Evolutionary conservation across 2,329 filamentous ascomycete genomes (phyloP).

Genomic region (Cladobotryum protrusum): DNA sequence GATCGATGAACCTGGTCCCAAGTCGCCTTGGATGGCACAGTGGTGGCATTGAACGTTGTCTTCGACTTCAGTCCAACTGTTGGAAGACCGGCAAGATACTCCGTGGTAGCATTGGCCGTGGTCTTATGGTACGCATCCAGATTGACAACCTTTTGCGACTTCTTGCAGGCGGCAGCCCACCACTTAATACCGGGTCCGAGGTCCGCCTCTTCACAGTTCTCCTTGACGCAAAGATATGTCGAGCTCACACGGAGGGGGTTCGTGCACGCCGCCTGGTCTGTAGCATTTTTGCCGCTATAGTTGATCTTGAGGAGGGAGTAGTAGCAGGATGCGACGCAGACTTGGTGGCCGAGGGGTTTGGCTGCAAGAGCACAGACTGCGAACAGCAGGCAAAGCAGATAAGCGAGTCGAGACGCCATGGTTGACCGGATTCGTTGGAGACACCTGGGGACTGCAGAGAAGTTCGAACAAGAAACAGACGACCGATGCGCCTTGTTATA

Average conservation of each 20-base stretch:
- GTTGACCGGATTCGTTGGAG: no score
- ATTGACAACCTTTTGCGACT: constrained; percentile 14
- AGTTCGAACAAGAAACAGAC: no score
- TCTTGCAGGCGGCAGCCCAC: constrained; percentile 15
- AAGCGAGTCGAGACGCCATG: constrained; percentile 6
- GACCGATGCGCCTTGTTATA: no score
- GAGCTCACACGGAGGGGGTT: constrained; percentile 15
- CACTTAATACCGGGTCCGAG: constrained; percentile 13
- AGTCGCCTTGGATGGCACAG: constrained; percentile 8
- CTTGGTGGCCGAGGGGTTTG: constrained; percentile 15
- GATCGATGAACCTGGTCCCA: constrained; percentile 12
- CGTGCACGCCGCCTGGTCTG: constrained; percentile 13
- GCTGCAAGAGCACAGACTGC: constrained; percentile 10
- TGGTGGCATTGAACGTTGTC: constrained; percentile 1
- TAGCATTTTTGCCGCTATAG: constrained; percentile 10
- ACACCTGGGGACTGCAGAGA: neutral
- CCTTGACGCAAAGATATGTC: constrained; percentile 14
- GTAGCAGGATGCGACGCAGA: constrained; percentile 18
- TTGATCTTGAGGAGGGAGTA: constrained; percentile 14
- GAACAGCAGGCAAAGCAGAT: constrained; percentile 7
- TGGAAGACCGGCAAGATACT: constrained; percentile 11
- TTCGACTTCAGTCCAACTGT: constrained; percentile 12
- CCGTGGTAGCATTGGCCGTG: constrained; percentile 10
- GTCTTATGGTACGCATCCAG: constrained; percentile 8
- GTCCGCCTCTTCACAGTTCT: constrained; percentile 13